phyloP scores from a whole-genome alignment of 495 filamentous ascomycete species.

The Penicillium ochrochloron region DNA sequence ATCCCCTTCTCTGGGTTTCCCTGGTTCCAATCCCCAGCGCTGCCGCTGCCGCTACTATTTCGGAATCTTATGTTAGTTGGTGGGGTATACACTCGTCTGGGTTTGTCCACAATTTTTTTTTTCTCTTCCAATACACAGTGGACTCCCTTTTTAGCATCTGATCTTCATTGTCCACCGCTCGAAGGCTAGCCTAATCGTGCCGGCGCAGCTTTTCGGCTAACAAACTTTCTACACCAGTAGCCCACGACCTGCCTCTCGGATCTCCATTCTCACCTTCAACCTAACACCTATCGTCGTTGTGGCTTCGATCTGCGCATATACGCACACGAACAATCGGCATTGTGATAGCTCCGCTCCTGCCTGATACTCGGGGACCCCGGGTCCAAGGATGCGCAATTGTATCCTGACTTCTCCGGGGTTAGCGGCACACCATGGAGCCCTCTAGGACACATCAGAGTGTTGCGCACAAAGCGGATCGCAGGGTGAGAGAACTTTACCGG shows the following conservation, averaged over 20 bases:
- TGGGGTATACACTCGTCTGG: conserved; percentile 10
- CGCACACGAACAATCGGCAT: background rate
- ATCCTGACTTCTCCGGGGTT: conserved; percentile 12
- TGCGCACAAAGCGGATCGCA: conserved; percentile 31
- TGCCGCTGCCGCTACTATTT: conserved; percentile 11
- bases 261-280: background rate
- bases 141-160: background rate
- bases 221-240: background rate
- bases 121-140: background rate
- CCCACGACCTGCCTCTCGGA: background rate
- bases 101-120: conserved; percentile 19
- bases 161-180: conserved; percentile 12
- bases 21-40: conserved; percentile 10
- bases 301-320: background rate
- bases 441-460: conserved; percentile 12
- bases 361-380: conserved; percentile 37
- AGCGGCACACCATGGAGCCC: conserved; percentile 24
- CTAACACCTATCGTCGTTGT: background rate
- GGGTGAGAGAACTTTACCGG: conserved; percentile 46
- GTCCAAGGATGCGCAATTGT: conserved; percentile 25
- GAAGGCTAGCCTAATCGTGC: conserved; percentile 11
- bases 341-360: background rate
- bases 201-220: conserved; percentile 3
- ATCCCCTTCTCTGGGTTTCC: conserved; percentile 3
- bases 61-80: conserved; percentile 10